Evolutionary conservation across 345 rosid species (phyloP), one percentile per base, ranked within the genome.

Genomic region (Salix arbutifolia): DNA sequence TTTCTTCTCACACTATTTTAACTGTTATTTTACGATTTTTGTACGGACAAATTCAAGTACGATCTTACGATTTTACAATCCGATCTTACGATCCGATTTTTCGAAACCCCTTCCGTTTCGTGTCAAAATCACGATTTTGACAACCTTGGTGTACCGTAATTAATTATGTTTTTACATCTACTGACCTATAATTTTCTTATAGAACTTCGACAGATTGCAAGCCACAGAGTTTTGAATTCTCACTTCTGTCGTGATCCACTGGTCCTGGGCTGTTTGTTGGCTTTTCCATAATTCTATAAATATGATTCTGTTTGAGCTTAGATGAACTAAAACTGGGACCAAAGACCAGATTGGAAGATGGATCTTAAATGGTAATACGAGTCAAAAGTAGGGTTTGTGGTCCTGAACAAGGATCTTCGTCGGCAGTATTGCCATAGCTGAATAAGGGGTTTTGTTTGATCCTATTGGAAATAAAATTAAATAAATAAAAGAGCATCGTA

Each of bases 131-230:
- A n/a, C n/a, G n/a, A n/a, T n/a, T n/a, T n/a, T n/a, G n/a, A n/a
- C n/a, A n/a, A n/a, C n/a, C n/a, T n/a, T n/a, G n/a, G 18, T 26
- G 35, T n/a, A 18, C 13, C 28, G 5, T 28, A 1, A 28, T 33
- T 33, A 33, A 33, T 33, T 33, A 33, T 33, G 58, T 52, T 2
- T 7, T 17, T 12, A 56, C 23, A 30, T 56, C 35, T 33, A 33
- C 35, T 33, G 35, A 5, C 35, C 35, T 33, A 33, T 33, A 33
- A 33, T 33, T 33, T 33, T 33, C 35, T 4, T 33, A 35, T 35
- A 35, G 37, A 35, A 35, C 37, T 35, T 35, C 37, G 37, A 35
- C 6, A 35, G 5, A 83, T 76, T 77, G 69, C 80, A 76, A 78
- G 62, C 74, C 77, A 73, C 71, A 71, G 70, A 46, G 73, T 76